Base-by-base conservation (phyloP, 495 filamentous ascomycete species). In the Neurospora sp. region DNA sequence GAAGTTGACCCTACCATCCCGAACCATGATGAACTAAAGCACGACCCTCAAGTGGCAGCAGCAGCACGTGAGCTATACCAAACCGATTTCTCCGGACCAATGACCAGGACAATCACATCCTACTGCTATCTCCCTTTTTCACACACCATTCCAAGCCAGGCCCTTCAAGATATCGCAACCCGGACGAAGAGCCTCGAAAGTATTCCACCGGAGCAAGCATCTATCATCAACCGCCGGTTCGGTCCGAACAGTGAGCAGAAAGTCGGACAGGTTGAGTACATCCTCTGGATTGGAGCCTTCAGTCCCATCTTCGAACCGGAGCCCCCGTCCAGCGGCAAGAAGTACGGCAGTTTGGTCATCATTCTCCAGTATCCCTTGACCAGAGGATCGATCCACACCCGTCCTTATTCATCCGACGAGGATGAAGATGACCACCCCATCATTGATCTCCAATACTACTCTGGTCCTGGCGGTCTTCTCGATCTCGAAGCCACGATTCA, bases 291-390 rank as follows among this genome's bases (percentile, higher is more conserved):
- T 4, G 83, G 84, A 20, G 87, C 88, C 73, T 86, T 85, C 83
- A 84, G 78, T 45, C 79, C 84, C 18, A 80, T 79, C 39, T 85
- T 82, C 72, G 61, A 71, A 2, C 79, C 81, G 0, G 72, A 81
- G n/a, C 45, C 45, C 20, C 76, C 81, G 1, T 48, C 69, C 0
- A 69, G 59, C 0, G 80, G 78, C 9, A 88, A 86, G 72, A 84
- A 85, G 70, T 87, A 88, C 70, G 84, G 77, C 6, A 87, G 83
- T 9, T 82, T 89, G 81, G 73, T 86, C 4, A 83, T 85, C 74
- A 87, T 89, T 76, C 79, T 88, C 5, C 85, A 88, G 74, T 85
- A 86, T 71, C 87, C 87, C 0, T 87, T 87, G 48, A 85, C 85
- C 0, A 74, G 78, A 12, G 87, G 87, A 0, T 82, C 76, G 35